Conservation (phyloP, 345 rosid genomes). For the Aethionema arabicum region DNA sequence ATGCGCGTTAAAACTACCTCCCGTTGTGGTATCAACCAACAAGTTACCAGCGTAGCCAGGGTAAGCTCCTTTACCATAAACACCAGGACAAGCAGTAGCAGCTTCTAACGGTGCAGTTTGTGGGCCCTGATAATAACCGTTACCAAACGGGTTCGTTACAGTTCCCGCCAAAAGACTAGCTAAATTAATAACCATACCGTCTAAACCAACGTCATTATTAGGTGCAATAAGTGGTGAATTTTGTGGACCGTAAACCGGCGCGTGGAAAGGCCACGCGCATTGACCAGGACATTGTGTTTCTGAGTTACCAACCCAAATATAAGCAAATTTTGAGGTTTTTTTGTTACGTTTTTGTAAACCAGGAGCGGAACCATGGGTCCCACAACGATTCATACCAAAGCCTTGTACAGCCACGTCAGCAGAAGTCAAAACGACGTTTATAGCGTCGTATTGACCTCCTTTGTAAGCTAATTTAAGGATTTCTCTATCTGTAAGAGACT, state of each 20-base stretch:
- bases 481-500: slow-evolving; percentile 52
- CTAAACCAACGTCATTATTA: slow-evolving; percentile 76
- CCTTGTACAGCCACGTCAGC: slow-evolving; percentile 55
- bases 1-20: slow-evolving; percentile 74
- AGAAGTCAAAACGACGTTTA: slow-evolving; percentile 61
- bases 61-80: slow-evolving; percentile 75
- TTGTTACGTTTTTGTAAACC: slow-evolving; percentile 28
- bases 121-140: slow-evolving; percentile 77
- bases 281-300: slow-evolving; percentile 83
- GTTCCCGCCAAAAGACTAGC: slow-evolving; percentile 82
- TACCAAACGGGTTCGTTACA: slow-evolving; percentile 79
- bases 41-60: slow-evolving; percentile 77
- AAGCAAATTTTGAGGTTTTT: slow-evolving; percentile 43
- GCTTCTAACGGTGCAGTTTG: slow-evolving; percentile 81
- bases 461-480: slow-evolving; percentile 55
- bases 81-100: slow-evolving; percentile 78
- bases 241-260: slow-evolving; percentile 86
- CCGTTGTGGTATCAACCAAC: slow-evolving; percentile 55
- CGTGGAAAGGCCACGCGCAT: slow-evolving; percentile 96
- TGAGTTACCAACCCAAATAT: slow-evolving; percentile 87
- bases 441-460: slow-evolving; percentile 50
- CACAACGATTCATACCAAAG: slow-evolving; percentile 58
- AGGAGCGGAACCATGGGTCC: slow-evolving; percentile 55
- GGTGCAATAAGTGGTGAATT: slow-evolving; percentile 67
- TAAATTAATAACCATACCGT: slow-evolving; percentile 78